Base-by-base conservation (phyloP, 345 rosid species). In the Populus simonii region DNA sequence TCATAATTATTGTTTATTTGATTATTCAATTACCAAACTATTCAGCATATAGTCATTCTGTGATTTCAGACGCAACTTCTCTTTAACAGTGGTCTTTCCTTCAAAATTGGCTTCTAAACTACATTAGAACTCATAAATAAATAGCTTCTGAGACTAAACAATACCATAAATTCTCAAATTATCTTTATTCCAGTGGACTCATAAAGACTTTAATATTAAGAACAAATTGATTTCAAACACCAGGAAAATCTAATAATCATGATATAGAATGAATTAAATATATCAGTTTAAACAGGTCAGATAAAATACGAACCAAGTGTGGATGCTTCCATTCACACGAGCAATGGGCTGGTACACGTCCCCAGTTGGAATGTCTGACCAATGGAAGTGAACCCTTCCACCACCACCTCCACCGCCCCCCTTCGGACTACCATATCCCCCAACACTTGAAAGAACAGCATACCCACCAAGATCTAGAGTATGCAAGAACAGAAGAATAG, bases 281-380 rank as follows among this genome's bases (percentile, higher is more conserved):
- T 45, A 69, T 36, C 55, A 70, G 71, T 47, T 55, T 47, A 8
- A 23, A 63, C 17, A 71, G 55, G 61, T 36, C 55, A 70, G 71
- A 71, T 29, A 22, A 74, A 77, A 62, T 80, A 85, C 93, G 77
- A 68, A 96, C 99, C 96, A 74, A 39, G 88, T 80, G 82, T 80
- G 83, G 72, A 96, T 88, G 80, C 59, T 80, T 85, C 99, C 99
- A 76, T 89, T 87, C 59, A 94, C 92, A 74, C 82, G 88, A 66
- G 99, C 99, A 76, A 96, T 89, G 29, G 99, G 99, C 92, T 91
- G 98, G 87, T 96, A 96, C 12, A 96, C 90, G 87, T 96, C 99
- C 67, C 99, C 99, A 31, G 95, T 92, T 66, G 97, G 97, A 86
- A 96, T 91, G 81, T 96, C 90, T 12, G 97, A 88, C 99, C 99